phyloP scores from a whole-genome alignment of 164 flowering plant genomes.

The Echeveria elegans region DNA sequence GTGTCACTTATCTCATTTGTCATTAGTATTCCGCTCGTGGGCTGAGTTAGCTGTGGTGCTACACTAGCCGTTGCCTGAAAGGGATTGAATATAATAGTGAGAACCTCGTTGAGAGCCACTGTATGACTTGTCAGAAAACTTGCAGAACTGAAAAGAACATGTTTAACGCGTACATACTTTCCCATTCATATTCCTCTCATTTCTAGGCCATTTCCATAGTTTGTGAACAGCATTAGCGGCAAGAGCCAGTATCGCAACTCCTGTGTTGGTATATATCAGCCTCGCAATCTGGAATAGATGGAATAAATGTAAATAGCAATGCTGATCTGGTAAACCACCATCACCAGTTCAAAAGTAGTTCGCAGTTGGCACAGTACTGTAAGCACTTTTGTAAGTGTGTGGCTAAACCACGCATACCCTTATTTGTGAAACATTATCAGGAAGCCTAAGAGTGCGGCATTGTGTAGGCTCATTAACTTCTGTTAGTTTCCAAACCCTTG shows the following conservation, averaged over 20 bases:
- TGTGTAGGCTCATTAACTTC: slow-evolving; percentile 76
- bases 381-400: background rate
- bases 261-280: slow-evolving; percentile 75
- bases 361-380: background rate
- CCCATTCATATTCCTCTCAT: slow-evolving; percentile 41
- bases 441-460: slow-evolving; percentile 69
- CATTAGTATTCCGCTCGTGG: slow-evolving; percentile 71
- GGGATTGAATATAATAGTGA: slow-evolving; percentile 7
- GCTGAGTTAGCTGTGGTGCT: slow-evolving; percentile 64
- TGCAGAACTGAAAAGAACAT: background rate
- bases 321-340: background rate
- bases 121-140: background rate
- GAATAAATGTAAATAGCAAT: slow-evolving; percentile 6
- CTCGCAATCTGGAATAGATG: slow-evolving; percentile 52
- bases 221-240: slow-evolving; percentile 83
- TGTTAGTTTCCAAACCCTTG: slow-evolving; percentile 71
- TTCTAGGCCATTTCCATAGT: slow-evolving; percentile 89
- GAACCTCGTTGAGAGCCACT: slow-evolving; percentile 7
- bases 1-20: slow-evolving; percentile 67
- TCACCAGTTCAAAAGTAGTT: background rate
- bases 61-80: slow-evolving; percentile 59
- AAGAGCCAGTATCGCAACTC: slow-evolving; percentile 62
- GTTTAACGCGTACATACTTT: slow-evolving; percentile 20
- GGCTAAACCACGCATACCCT: slow-evolving; percentile 32
- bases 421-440: slow-evolving; percentile 56